These are phyloP conservation scores for Xylogone sp. DNA, from an alignment of 2,329 filamentous ascomycete species.

Conservation along the genomic window DNA sequence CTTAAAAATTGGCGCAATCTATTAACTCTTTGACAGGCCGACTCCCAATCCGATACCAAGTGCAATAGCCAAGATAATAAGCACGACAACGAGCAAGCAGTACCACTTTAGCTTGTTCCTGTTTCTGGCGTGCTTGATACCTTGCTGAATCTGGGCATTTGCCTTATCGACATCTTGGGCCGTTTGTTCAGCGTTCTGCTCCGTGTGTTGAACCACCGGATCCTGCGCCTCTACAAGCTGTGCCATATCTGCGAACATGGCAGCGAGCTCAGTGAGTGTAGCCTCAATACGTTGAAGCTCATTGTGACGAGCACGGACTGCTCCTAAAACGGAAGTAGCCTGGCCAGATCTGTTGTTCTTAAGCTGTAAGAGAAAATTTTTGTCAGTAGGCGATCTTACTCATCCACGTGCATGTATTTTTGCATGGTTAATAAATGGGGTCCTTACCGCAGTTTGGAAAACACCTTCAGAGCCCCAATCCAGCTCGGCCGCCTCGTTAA, in stretches of 20 bases:
- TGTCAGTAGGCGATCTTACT: constrained; percentile 11
- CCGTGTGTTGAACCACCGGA: constrained; percentile 54
- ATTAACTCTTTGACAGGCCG: constrained; percentile 17
- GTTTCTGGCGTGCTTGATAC: constrained; percentile 62
- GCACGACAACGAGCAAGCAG: constrained; percentile 59
- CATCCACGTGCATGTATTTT: background rate
- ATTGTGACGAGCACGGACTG: constrained; percentile 77
- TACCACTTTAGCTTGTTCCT: constrained; percentile 79
- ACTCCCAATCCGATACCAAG: constrained; percentile 43
- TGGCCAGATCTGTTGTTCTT: constrained; percentile 71
- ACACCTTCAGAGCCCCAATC: constrained; percentile 78
- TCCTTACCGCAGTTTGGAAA: constrained; percentile 74
- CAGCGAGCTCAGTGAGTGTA: constrained; percentile 65
- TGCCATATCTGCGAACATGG: constrained; percentile 71
- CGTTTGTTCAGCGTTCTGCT: constrained; percentile 63
- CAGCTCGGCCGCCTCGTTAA: constrained; percentile 62
- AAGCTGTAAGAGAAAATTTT: constrained; percentile 46
- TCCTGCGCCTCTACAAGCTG: constrained; percentile 73
- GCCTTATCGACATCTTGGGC: constrained; percentile 64
- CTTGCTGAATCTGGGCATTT: constrained; percentile 65
- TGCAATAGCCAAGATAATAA: constrained; percentile 56
- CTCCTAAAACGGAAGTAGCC: constrained; percentile 69
- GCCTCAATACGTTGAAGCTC: constrained; percentile 78
- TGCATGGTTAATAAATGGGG: constrained; percentile 1
- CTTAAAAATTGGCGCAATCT: background rate